Conservation (phyloP, 768 basidiomycete genomes). For the Auricularia heimuer region DNA sequence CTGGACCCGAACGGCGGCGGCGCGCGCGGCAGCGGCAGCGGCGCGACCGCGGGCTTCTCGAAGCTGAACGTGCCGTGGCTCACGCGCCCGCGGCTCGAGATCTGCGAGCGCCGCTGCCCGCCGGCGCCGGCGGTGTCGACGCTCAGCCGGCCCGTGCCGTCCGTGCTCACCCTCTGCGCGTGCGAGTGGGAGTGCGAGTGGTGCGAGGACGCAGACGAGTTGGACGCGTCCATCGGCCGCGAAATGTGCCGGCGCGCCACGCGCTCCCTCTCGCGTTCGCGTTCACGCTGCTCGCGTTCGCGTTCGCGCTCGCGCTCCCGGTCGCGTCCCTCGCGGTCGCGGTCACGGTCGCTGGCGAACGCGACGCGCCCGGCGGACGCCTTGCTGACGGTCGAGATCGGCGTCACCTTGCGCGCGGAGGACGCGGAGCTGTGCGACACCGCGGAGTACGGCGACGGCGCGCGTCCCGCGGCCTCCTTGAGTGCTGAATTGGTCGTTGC, state of each 20-base stretch:
- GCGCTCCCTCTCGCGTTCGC: neutral
- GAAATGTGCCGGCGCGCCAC: neutral
- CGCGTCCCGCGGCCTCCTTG: neutral
- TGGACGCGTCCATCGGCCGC: conserved; percentile 2
- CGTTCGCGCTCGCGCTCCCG: neutral
- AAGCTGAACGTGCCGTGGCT: neutral
- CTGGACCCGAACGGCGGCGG: neutral
- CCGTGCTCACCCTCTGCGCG: neutral
- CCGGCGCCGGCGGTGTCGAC: neutral
- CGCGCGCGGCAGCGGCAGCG: neutral
- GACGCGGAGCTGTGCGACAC: neutral
- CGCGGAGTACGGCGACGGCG: neutral
- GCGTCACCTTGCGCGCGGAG: neutral
- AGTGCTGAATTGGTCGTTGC: neutral
- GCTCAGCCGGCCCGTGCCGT: neutral
- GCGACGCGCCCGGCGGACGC: neutral
- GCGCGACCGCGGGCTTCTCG: conserved; percentile 1
- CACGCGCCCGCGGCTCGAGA: neutral
- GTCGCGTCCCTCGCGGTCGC: neutral
- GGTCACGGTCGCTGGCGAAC: neutral
- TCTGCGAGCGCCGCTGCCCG: neutral
- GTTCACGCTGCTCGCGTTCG: neutral
- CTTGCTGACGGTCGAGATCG: neutral
- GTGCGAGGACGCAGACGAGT: neutral
- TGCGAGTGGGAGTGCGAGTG: neutral